These are phyloP conservation scores for Penicillium ucsense DNA, from an alignment of 495 filamentous ascomycete species.

Conservation along the genomic window DNA sequence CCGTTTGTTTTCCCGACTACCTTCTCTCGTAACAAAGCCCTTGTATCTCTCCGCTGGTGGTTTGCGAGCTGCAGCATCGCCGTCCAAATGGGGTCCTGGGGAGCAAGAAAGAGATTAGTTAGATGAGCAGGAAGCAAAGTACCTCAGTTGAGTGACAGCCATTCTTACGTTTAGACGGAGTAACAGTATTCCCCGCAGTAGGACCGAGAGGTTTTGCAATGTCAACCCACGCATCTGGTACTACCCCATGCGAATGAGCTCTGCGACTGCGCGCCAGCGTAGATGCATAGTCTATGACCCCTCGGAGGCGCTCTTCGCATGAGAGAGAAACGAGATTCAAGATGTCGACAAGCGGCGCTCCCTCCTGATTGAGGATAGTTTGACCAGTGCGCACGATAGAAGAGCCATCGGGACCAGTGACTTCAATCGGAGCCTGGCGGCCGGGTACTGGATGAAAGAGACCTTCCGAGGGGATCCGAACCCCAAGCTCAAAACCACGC, in stretches of 20 bases:
- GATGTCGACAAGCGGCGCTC: constrained; percentile 61
- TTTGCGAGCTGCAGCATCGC: constrained; percentile 12
- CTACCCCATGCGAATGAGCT: constrained; percentile 59
- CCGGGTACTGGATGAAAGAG: constrained; percentile 45
- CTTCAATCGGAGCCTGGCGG: constrained; percentile 42
- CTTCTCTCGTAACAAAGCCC: constrained; percentile 24
- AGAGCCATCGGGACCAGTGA: constrained; percentile 45
- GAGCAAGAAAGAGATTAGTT: constrained; percentile 4
- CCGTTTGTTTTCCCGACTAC: constrained; percentile 40
- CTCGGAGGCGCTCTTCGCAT: constrained; percentile 58
- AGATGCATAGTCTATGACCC: constrained; percentile 61
- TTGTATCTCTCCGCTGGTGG: constrained; percentile 26
- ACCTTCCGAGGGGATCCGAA: constrained; percentile 54
- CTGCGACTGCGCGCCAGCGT: constrained; percentile 54
- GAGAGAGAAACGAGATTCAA: constrained; percentile 66
- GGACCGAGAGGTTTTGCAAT: constrained; percentile 41
- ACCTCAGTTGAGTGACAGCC: background rate
- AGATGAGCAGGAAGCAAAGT: background rate
- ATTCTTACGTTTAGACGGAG: constrained; percentile 53
- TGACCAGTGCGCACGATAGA: constrained; percentile 47
- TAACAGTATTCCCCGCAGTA: constrained; percentile 28
- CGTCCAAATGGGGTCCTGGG: constrained; percentile 26
- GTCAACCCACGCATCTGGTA: constrained; percentile 61
- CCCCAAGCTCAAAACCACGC: constrained; percentile 42
- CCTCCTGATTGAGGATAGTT: constrained; percentile 54